These are phyloP conservation scores for Dioscorea alata DNA, from an alignment of 106 monocot species.

Conservation along the genomic window DNA sequence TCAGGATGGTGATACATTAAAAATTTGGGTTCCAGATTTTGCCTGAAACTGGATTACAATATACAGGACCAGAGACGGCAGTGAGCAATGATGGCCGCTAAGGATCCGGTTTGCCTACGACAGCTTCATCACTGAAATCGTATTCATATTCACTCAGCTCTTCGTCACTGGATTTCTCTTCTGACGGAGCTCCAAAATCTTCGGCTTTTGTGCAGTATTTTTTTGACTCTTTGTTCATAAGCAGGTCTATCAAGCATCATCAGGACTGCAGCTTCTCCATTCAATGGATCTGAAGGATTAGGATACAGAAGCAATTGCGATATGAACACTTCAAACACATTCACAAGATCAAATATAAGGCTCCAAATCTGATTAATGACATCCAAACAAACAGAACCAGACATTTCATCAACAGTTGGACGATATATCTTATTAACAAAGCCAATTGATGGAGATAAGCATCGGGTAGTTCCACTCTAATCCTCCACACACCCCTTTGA, in stretches of 20 bases:
- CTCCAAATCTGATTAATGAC: slow-evolving; percentile 91
- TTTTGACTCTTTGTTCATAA: slow-evolving; percentile 76
- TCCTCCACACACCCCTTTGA: slow-evolving; percentile 70
- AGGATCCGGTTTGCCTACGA: slow-evolving; percentile 83
- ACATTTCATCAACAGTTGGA: slow-evolving; percentile 85
- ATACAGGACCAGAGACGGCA: no score
- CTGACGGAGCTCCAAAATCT: slow-evolving; percentile 35
- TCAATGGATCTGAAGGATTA: slow-evolving; percentile 81
- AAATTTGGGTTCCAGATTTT: no score
- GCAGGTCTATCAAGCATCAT: slow-evolving; percentile 60
- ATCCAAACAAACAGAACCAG: slow-evolving; percentile 88
- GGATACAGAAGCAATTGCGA: slow-evolving; percentile 79
- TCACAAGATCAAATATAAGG: slow-evolving; percentile 87
- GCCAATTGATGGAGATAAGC: slow-evolving; percentile 72
- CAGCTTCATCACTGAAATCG: slow-evolving; percentile 61
- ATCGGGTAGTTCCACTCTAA: slow-evolving; percentile 73
- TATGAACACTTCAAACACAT: slow-evolving; percentile 77
- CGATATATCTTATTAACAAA: slow-evolving; percentile 73
- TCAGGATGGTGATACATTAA: no score
- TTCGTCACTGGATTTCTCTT: slow-evolving; percentile 77
- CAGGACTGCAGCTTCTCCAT: slow-evolving; percentile 69
- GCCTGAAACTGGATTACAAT: no score
- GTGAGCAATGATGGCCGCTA: slow-evolving; percentile 4
- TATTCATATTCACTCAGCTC: slow-evolving; percentile 84
- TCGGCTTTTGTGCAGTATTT: slow-evolving; percentile 78